phyloP scores from a whole-genome alignment of 129 eudicot genomes.

The Deinandra increscens region DNA sequence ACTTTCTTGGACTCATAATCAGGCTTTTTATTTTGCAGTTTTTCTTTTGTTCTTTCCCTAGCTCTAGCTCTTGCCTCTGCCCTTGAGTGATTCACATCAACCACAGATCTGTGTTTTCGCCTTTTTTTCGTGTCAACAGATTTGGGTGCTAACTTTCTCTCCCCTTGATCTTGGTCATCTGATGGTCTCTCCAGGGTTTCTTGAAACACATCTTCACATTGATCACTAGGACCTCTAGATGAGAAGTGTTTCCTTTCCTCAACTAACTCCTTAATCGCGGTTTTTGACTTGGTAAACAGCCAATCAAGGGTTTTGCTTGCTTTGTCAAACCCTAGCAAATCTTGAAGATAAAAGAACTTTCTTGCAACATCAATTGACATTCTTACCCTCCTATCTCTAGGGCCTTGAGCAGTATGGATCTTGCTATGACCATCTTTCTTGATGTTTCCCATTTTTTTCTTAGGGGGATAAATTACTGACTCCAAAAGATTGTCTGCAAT shows the following conservation, averaged over 20 bases:
- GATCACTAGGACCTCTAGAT: neutral
- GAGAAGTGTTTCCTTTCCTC: neutral
- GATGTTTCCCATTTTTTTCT: neutral
- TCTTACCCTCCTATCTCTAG: conserved; percentile 39
- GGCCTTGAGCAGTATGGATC: conserved; percentile 44
- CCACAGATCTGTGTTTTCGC: conserved; percentile 7
- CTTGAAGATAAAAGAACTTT: conserved; percentile 46
- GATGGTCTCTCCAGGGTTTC: neutral
- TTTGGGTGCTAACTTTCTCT: neutral
- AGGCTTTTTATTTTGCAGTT: neutral
- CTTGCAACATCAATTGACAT: conserved; percentile 35
- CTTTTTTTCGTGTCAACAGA: neutral
- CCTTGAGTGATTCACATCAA: conserved; percentile 10
- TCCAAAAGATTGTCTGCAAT: conserved; percentile 17
- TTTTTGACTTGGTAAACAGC: conserved; percentile 28
- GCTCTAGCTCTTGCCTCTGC: conserved; percentile 16
- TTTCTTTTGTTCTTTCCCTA: conserved; percentile 19
- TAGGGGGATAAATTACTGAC: neutral
- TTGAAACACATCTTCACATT: neutral
- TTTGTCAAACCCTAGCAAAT: conserved; percentile 41
- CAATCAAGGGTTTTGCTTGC: conserved; percentile 50
- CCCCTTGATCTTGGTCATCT: neutral
- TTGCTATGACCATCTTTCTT: conserved; percentile 46
- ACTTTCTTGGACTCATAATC: neutral
- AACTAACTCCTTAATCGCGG: neutral